A percentile compares a stretch with the other conserved stretches of the same genome.
These are phyloP conservation scores for Solanum hybrid DNA, from an alignment of 305 asterid genomes.

Conservation along the genomic window DNA sequence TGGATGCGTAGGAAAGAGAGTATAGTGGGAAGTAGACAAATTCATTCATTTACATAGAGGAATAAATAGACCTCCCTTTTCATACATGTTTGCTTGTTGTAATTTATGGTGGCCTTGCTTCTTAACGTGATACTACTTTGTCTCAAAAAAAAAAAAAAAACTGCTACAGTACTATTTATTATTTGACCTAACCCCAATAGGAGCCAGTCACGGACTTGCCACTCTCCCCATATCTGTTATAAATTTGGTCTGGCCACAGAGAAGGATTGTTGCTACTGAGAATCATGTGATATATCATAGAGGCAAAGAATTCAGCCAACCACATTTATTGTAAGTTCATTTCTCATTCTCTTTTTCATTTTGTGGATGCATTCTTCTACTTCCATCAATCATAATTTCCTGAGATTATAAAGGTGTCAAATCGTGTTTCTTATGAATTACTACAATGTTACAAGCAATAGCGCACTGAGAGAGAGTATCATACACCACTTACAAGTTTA, in stretches of 20 bases:
- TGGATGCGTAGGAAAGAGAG: slow-evolving; percentile 5
- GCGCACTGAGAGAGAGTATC: not conserved
- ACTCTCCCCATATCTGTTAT: not conserved
- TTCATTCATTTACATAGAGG: not conserved
- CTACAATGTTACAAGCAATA: not conserved
- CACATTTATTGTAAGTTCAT: not conserved
- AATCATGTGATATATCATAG: not conserved
- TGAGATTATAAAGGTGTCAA: not conserved
- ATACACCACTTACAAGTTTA: not conserved
- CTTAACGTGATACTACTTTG: not conserved
- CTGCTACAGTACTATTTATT: not conserved
- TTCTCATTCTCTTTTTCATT: not conserved
- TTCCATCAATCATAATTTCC: not conserved
- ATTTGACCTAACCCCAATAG: not conserved
- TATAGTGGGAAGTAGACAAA: not conserved
- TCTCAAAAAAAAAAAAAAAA: no score
- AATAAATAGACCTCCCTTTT: not conserved
- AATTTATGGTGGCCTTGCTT: not conserved
- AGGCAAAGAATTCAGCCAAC: not conserved
- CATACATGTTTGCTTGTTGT: not conserved
- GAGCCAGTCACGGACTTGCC: not conserved
- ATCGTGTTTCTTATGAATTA: not conserved
- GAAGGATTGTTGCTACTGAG: not conserved
- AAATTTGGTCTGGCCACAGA: not conserved
- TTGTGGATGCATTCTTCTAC: not conserved